These are phyloP conservation scores for Neurospora sp. DNA, from an alignment of 2,329 filamentous ascomycete genomes.

Conservation along the genomic window DNA sequence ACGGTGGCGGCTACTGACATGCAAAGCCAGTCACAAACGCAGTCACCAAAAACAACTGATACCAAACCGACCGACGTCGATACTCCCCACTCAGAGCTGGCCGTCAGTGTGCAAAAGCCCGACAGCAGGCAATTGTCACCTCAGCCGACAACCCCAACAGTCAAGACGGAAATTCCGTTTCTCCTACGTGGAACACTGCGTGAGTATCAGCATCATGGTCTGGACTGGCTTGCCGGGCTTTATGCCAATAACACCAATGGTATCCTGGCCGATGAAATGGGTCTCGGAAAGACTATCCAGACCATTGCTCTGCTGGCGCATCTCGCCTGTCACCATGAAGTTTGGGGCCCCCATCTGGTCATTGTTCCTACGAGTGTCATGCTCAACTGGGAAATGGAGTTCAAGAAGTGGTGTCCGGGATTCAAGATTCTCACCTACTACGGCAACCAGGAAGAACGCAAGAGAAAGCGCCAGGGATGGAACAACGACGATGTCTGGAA, in stretches of 20 bases:
- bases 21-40: conserved; percentile 34
- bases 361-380: conserved; percentile 97
- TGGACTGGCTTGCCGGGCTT: conserved; percentile 91
- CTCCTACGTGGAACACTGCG: conserved; percentile 79
- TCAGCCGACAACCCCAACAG: conserved; percentile 24
- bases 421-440: conserved; percentile 99
- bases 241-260: conserved; percentile 92
- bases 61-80: conserved; percentile 42
- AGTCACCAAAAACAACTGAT: conserved; percentile 39
- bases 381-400: conserved; percentile 99
- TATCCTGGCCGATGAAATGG: conserved; percentile 97
- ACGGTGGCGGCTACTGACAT: conserved; percentile 33
- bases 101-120: conserved; percentile 22
- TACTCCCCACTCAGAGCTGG: conserved; percentile 29
- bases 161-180: conserved; percentile 65
- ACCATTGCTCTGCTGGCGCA: conserved; percentile 92
- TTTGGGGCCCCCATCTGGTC: conserved; percentile 94
- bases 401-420: conserved; percentile 97
- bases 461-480: conserved; percentile 86
- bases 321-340: conserved; percentile 76
- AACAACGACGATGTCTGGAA: conserved; percentile 91
- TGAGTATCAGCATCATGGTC: conserved; percentile 93
- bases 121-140: conserved; percentile 25
- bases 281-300: conserved; percentile 94
- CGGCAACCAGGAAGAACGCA: conserved; percentile 84